Evolutionary conservation across 108 stramenopile genomes (phyloP).

Genomic region (Nitzschia palea): DNA sequence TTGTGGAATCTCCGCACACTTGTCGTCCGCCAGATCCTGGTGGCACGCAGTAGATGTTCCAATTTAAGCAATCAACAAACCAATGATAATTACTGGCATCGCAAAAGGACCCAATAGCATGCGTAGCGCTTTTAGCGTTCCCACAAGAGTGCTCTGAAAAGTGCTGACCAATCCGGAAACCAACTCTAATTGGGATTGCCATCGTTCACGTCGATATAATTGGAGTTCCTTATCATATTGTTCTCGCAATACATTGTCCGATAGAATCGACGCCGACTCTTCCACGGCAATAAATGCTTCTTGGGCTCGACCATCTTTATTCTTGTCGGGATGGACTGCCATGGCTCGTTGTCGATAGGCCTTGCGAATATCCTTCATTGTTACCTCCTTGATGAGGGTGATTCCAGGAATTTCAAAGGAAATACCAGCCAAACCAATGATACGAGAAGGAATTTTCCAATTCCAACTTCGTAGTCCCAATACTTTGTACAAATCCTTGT

Average conservation of each 20-base stretch:
- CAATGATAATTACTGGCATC: slow-evolving; percentile 56
- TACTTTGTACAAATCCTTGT: slow-evolving; percentile 62
- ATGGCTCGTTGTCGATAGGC: slow-evolving; percentile 62
- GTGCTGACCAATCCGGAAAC: not conserved
- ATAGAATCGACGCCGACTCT: slow-evolving; percentile 60
- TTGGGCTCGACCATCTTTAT: slow-evolving; percentile 74
- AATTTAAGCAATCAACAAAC: not conserved
- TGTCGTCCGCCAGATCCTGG: too few relatives aligned
- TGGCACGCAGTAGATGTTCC: too few relatives aligned
- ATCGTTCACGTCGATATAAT: not conserved
- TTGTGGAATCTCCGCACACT: too few relatives aligned
- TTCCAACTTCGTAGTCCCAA: slow-evolving; percentile 67
- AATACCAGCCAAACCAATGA: slow-evolving; percentile 22
- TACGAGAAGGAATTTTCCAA: slow-evolving; percentile 50
- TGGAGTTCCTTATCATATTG: slow-evolving; percentile 56
- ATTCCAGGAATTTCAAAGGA: slow-evolving; percentile 24
- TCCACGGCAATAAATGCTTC: slow-evolving; percentile 85
- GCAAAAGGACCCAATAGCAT: slow-evolving; percentile 63
- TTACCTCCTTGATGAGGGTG: slow-evolving; percentile 25
- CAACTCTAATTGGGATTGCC: slow-evolving; percentile 2
- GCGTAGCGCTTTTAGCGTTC: slow-evolving; percentile 20
- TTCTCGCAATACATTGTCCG: slow-evolving; percentile 47
- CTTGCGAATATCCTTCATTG: slow-evolving; percentile 44
- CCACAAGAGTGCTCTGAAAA: not conserved
- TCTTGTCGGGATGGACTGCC: slow-evolving; percentile 77